Conservation (phyloP, 1,284 basidiomycete species). For the Phellinidium pouzarii region DNA sequence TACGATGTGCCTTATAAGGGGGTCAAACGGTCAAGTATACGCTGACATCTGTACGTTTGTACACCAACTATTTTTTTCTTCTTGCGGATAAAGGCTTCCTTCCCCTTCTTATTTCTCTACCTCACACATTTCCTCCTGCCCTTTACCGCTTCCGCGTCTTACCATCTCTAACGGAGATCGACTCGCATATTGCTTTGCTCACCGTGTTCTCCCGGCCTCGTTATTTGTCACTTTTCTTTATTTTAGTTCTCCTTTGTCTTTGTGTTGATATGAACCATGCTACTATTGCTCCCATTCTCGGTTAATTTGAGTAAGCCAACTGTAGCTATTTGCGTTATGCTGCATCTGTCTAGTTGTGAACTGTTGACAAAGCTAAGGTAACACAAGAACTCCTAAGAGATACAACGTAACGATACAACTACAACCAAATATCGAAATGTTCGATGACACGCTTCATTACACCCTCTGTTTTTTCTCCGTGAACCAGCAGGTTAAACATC, state of each 20-base stretch:
- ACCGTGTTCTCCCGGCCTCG: slow-evolving; percentile 6
- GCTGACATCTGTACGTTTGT: slow-evolving; percentile 11
- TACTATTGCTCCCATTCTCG: neutral
- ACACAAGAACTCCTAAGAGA: neutral
- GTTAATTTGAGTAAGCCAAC: neutral
- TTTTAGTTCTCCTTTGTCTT: neutral
- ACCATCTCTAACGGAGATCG: slow-evolving; percentile 13
- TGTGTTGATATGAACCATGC: slow-evolving; percentile 5
- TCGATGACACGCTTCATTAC: slow-evolving; percentile 20
- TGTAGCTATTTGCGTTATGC: slow-evolving; percentile 4
- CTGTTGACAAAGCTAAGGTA: neutral
- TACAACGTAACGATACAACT: neutral
- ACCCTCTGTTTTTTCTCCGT: slow-evolving; percentile 20
- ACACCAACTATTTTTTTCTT: slow-evolving; percentile 1
- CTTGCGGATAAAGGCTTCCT: neutral
- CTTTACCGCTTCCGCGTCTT: neutral
- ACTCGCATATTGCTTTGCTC: slow-evolving; percentile 8
- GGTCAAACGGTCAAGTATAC: neutral
- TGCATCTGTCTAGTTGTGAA: neutral
- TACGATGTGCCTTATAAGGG: neutral
- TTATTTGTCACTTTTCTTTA: slow-evolving; percentile 10
- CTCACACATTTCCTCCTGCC: neutral
- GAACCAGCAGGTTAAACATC: slow-evolving; percentile 8
- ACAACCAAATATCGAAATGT: slow-evolving; percentile 20
- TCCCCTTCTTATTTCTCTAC: neutral